phyloP scores from a whole-genome alignment of 805 yeast genomes.

The Candida multigemmis region DNA sequence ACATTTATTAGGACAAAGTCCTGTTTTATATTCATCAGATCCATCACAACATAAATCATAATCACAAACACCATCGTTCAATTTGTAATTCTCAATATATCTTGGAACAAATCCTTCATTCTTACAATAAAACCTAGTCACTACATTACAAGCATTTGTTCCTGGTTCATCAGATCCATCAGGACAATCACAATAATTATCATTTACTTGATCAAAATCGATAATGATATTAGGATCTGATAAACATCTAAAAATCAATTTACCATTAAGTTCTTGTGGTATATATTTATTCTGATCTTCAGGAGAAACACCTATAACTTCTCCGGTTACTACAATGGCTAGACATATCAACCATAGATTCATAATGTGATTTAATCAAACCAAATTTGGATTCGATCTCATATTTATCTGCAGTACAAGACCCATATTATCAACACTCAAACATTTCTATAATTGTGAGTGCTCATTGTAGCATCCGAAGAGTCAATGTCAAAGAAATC shows the following conservation, averaged over 20 bases:
- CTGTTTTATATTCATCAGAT: constrained; percentile 58
- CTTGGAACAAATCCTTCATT: constrained; percentile 64
- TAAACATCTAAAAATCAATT: constrained; percentile 55
- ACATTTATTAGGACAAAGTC: constrained; percentile 50
- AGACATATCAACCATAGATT: too few relatives aligned
- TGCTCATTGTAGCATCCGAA: too few relatives aligned
- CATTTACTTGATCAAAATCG: constrained; percentile 61
- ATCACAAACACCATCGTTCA: constrained; percentile 91
- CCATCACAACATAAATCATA: constrained; percentile 90
- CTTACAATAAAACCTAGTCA: constrained; percentile 55
- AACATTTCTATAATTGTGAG: too few relatives aligned
- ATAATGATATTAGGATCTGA: constrained; percentile 56
- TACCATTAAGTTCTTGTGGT: constrained; percentile 35
- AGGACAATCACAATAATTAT: constrained; percentile 92
- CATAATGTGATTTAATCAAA: too few relatives aligned
- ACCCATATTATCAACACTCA: too few relatives aligned
- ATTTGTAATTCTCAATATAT: constrained; percentile 55
- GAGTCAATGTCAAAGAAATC: too few relatives aligned
- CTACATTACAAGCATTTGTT: constrained; percentile 64
- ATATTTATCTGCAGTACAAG: too few relatives aligned
- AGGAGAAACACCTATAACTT: constrained; percentile 27
- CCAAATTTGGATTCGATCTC: too few relatives aligned
- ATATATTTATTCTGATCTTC: constrained; percentile 34
- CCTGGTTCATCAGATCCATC: constrained; percentile 98
- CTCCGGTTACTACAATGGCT: constrained; percentile 1